phyloP scores from a whole-genome alignment of 345 rosid species.

The Populus alba region DNA sequence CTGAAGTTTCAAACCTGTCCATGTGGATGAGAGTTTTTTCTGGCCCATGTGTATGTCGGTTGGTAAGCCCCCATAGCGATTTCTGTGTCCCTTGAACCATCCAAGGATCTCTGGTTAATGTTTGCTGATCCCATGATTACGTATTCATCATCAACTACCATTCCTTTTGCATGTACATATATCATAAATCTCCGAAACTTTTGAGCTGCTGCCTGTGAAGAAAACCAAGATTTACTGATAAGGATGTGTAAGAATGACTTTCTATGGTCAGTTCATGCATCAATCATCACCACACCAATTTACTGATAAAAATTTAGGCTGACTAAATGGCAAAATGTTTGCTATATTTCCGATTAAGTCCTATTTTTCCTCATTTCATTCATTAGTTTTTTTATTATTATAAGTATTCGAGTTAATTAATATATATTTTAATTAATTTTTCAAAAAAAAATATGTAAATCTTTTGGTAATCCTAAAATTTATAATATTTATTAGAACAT shows the following conservation, averaged over 20 bases:
- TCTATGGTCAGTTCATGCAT: not conserved
- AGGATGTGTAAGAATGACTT: not conserved
- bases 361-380: too few relatives aligned
- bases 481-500: too few relatives aligned
- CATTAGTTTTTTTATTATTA: too few relatives aligned
- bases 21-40: constrained; percentile 43
- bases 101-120: constrained; percentile 74
- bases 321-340: too few relatives aligned
- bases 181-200: constrained; percentile 60
- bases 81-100: constrained; percentile 76
- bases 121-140: constrained; percentile 68
- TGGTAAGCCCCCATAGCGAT: constrained; percentile 76
- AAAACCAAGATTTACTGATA: not conserved
- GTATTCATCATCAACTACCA: constrained; percentile 72
- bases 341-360: too few relatives aligned
- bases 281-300: not conserved
- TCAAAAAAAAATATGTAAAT: too few relatives aligned
- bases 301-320: too few relatives aligned
- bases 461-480: too few relatives aligned
- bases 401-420: fast-evolving
- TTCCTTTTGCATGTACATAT: constrained; percentile 71
- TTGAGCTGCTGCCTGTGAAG: constrained; percentile 42
- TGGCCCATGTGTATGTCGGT: constrained; percentile 56
- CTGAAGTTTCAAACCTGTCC: constrained; percentile 44
- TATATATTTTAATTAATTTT: fast-evolving